Evolutionary conservation across 1,284 basidiomycete genomes (phyloP), one percentile per base, ranked within the genome.

Genomic region (Laetiporus sulphureus): DNA sequence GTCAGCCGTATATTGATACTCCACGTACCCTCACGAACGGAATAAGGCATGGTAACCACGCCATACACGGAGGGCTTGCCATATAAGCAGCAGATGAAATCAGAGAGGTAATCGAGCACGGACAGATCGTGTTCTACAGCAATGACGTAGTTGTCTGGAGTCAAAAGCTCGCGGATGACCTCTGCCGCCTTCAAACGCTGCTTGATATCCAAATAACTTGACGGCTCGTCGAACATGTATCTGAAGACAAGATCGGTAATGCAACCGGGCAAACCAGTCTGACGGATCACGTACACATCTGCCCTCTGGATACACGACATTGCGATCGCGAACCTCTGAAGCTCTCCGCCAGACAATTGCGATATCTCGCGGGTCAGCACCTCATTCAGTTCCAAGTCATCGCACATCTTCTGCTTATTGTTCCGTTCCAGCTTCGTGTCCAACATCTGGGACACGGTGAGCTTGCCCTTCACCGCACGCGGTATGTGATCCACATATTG

Each of bases 401-500:
- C 76, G 59, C 86, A 83, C 62, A 97, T 83, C 48, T 71, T 66
- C 57, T 89, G 73, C 60, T 89, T 87, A 68, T 92, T 93, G 59
- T 89, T 79, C 27, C 80, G 72, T 62, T 94, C 90, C 37, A 84
- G 65, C 63, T 91, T 91, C 36, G 84, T 82, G 57, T 92, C 83
- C 44, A 98, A 78, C 92, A 97, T 95, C 59, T 91, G 73, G 8
- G 73, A 71, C 24, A 97, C 93, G 1, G 83, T 83, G 73, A 91
- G 77, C 41, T 71, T 74, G 43, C 88, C 91, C 68, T 97, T 98
- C 73, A 98, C 90, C 32, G 91, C 91, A 42, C 86, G 79, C 5
- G 94, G 94, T 57, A 98, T 97, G 63, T 97, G 93, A 62, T 98
- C 94, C 53, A 98, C 94, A 60, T 98, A 98, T 77, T 98, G 94